Base-by-base conservation (phyloP, 345 rosid species). In the Citrus mangshanensis region DNA sequence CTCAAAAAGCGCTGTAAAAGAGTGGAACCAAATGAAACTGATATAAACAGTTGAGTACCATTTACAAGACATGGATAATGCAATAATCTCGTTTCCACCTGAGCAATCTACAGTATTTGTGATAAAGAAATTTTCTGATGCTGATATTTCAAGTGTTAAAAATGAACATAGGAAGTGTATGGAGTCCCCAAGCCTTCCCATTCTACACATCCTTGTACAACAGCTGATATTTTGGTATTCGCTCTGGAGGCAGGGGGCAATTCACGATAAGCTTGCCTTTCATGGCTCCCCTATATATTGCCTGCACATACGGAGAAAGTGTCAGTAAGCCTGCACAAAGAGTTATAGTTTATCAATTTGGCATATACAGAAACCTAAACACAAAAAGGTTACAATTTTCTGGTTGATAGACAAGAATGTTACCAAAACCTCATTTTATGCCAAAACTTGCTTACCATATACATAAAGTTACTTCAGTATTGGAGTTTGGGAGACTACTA, bases 231-330 rank as follows among this genome's bases (percentile, higher is more conserved):
- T 89, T 91, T 10, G 98, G 95, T 82, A 94, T 88, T 72, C 93
- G 84, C 82, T 93, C 97, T 0, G 87, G 88, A 1, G 98, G 99
- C 46, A 96, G 73, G 0, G 98, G 97, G 67, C 97, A 94, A 58
- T 73, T 79, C 70, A 91, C 97, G 19, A 94, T 96, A 82, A 91
- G 78, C 91, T 96, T 94, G 76, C 98, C 97, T 82, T 93, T 96
- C 99, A 96, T 93, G 25, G 98, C 99, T 70, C 97, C 98, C 86
- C 97, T 83, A 73, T 82, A 96, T 82, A 93, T 90, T 59, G 90
- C 94, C 98, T 95, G 87, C 84, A 82, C 55, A 40, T 59, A 73
- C 38, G 21, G 13, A 5, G 13, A 5, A 80, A 25, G 55, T 22
- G 59, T 59, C 65, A n/a, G 32, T 58, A 40, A 13, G 71, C 78